Conservation (phyloP, 2,329 filamentous ascomycete genomes). For the Aaosphaeria arxii region DNA sequence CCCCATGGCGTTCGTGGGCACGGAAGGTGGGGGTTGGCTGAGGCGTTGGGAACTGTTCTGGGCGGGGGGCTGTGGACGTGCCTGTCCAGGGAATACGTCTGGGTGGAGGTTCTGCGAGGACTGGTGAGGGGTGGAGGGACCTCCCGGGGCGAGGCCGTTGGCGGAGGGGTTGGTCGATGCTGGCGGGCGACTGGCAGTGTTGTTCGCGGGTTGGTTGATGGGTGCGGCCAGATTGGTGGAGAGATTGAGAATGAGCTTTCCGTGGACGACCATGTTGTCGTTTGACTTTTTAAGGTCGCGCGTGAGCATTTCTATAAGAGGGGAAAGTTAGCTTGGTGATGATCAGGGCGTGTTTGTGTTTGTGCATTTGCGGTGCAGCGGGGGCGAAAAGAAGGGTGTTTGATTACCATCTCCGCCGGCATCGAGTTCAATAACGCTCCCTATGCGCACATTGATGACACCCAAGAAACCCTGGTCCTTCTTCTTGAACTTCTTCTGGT, state of each 20-base stretch:
- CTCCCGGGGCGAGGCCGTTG: constrained; percentile 36
- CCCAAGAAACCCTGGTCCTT: constrained; percentile 99
- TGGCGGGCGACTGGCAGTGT: constrained; percentile 35
- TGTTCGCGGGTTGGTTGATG: constrained; percentile 52
- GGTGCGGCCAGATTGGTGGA: constrained; percentile 83
- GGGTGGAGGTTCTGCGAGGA: constrained; percentile 38
- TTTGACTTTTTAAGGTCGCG: constrained; percentile 96
- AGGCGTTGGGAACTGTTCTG: constrained; percentile 24
- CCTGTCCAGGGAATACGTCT: constrained; percentile 35
- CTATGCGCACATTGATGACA: constrained; percentile 94
- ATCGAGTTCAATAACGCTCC: constrained; percentile 88
- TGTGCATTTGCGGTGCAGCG: constrained; percentile 18
- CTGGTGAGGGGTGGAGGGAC: constrained; percentile 38
- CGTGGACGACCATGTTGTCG: constrained; percentile 95
- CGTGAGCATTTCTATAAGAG: constrained; percentile 80
- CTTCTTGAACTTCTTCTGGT: constrained; percentile 99
- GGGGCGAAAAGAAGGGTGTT: constrained; percentile 1
- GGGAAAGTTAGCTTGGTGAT: not conserved
- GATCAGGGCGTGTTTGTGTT: not conserved
- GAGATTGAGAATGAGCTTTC: constrained; percentile 93
- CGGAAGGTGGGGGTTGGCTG: constrained; percentile 26
- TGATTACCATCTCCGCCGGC: constrained; percentile 83
- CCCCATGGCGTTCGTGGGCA: constrained; percentile 41
- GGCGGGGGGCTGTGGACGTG: constrained; percentile 16
- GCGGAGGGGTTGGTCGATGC: constrained; percentile 35